phyloP scores from a whole-genome alignment of 2,329 filamentous ascomycete species.

The Pezicula rhizophila region DNA sequence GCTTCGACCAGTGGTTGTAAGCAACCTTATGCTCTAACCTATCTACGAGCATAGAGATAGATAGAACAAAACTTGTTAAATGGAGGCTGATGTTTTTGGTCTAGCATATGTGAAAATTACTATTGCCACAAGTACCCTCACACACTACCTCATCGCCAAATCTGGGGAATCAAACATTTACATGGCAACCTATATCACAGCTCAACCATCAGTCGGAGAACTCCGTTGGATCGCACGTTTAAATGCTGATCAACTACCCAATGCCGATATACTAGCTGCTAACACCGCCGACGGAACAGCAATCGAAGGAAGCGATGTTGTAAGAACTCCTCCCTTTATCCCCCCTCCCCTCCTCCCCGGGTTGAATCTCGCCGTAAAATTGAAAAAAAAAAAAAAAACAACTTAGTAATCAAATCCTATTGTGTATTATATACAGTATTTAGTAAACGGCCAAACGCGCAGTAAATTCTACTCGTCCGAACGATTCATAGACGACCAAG shows the following conservation, averaged over 20 bases:
- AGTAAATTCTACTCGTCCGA: slow-evolving; percentile 66
- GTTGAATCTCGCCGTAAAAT: too few relatives aligned
- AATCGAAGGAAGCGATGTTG: slow-evolving; percentile 52
- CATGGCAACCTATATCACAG: slow-evolving; percentile 56
- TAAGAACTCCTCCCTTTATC: too few relatives aligned
- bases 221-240: slow-evolving; percentile 60
- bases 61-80: too few relatives aligned
- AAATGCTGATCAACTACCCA: slow-evolving; percentile 41
- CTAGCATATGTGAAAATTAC: slow-evolving; percentile 51
- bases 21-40: neutral
- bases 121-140: slow-evolving; percentile 53
- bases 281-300: slow-evolving; percentile 46
- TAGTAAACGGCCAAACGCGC: slow-evolving; percentile 56
- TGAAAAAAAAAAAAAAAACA: too few relatives aligned
- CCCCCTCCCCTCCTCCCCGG: too few relatives aligned
- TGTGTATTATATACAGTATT: slow-evolving; percentile 28
- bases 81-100: neutral
- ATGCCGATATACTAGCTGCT: slow-evolving; percentile 48
- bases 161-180: slow-evolving; percentile 50
- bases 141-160: slow-evolving; percentile 57
- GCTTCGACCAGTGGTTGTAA: slow-evolving; percentile 4
- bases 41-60: too few relatives aligned
- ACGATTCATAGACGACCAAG: slow-evolving; percentile 63
- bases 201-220: slow-evolving; percentile 50
- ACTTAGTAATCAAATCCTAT: too few relatives aligned